A percentile compares a stretch with the other conserved stretches of the same genome.
Evolutionary conservation across 2,329 filamentous ascomycete genomes (phyloP).

Genomic region (Claviceps sp.): DNA sequence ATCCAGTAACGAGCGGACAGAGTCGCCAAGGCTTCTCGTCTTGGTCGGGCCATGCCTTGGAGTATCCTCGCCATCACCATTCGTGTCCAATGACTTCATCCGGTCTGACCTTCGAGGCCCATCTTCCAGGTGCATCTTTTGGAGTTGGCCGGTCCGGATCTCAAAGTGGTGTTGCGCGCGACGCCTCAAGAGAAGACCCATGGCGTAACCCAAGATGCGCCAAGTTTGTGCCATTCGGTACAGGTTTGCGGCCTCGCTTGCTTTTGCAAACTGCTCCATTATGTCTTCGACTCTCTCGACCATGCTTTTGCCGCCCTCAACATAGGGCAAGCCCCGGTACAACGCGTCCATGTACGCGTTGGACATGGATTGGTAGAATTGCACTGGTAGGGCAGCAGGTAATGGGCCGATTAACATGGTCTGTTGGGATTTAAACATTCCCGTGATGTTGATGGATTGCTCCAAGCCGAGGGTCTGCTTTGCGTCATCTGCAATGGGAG

Average conservation of each 20-base stretch:
- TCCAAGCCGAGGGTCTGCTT: constrained; percentile 38
- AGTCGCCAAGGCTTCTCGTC: constrained; percentile 16
- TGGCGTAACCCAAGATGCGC: constrained; percentile 45
- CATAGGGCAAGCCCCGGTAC: constrained; percentile 31
- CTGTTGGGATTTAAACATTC: constrained; percentile 45
- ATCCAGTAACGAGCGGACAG: constrained; percentile 32
- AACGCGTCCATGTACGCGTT: constrained; percentile 43
- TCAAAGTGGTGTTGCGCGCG: constrained; percentile 46
- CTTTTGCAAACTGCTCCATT: constrained; percentile 41
- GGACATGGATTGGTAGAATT: constrained; percentile 43
- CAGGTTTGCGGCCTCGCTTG: constrained; percentile 42
- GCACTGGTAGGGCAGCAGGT: constrained; percentile 36
- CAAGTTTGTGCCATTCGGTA: constrained; percentile 52
- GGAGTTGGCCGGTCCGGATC: constrained; percentile 28
- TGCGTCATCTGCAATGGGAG: constrained; percentile 17
- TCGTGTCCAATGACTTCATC: constrained; percentile 13
- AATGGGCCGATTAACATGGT: constrained; percentile 48
- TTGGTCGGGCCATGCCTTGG: constrained; percentile 20
- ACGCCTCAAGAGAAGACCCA: constrained; percentile 37
- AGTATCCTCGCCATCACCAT: constrained; percentile 23
- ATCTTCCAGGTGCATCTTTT: constrained; percentile 20
- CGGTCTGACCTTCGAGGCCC: constrained; percentile 13
- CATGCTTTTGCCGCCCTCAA: constrained; percentile 23
- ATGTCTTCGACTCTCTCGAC: constrained; percentile 35
- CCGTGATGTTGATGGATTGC: constrained; percentile 43